phyloP scores from a whole-genome alignment of 2,329 filamentous ascomycete species.

The Apiospora sp. region DNA sequence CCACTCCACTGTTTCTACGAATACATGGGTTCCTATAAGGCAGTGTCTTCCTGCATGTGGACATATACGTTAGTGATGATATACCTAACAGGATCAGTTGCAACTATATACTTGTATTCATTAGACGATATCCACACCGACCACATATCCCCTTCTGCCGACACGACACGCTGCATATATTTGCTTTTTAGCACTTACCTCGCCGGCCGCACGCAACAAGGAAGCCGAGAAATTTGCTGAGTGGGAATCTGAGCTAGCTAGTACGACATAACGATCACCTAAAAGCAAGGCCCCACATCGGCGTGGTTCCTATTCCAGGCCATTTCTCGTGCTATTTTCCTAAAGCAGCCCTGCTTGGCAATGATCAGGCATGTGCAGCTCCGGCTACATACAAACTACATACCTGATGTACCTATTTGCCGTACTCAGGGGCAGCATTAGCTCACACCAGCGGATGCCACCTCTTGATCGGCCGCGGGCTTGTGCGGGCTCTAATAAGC shows the following conservation, averaged over 20 bases:
- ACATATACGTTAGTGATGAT: background rate
- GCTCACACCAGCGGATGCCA: background rate
- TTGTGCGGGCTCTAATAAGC: slow-evolving; percentile 2
- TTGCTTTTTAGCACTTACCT: background rate
- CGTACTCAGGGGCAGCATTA: slow-evolving; percentile 1
- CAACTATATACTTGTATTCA: background rate
- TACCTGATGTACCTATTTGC: too few relatives aligned
- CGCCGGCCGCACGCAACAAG: background rate
- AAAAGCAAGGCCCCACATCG: background rate
- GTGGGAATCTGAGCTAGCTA: slow-evolving; percentile 2
- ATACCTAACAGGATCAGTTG: background rate
- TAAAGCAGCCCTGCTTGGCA: slow-evolving; percentile 1
- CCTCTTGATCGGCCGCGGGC: slow-evolving; percentile 4
- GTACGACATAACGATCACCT: background rate
- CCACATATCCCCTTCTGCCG: background rate
- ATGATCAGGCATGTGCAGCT: background rate
- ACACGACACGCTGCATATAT: background rate
- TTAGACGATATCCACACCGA: background rate
- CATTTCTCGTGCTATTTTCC: slow-evolving; percentile 8
- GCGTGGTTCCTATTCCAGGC: slow-evolving; percentile 23
- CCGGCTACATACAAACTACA: background rate
- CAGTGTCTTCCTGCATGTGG: background rate
- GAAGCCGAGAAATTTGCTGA: background rate
- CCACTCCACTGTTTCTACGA: background rate
- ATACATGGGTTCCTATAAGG: background rate